These are phyloP conservation scores for Golubevia pallescens DNA, from an alignment of 1,284 basidiomycete species.

Conservation along the genomic window DNA sequence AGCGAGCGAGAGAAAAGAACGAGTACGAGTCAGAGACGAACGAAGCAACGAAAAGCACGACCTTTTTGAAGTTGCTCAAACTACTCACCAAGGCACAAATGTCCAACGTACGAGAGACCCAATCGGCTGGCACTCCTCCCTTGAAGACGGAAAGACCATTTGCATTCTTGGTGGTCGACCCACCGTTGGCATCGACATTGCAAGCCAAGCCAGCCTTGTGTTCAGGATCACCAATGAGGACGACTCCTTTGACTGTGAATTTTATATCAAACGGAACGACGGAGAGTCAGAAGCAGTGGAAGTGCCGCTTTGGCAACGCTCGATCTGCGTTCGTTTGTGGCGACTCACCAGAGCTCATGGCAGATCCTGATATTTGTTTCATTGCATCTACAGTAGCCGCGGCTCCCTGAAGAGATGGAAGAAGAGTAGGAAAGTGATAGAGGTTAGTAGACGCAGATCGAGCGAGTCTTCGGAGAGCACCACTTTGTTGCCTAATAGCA, in stretches of 20 bases:
- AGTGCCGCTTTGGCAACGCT: too few relatives aligned
- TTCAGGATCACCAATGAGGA: conserved; percentile 35
- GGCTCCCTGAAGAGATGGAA: conserved; percentile 26
- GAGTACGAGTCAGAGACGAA: conserved; percentile 1
- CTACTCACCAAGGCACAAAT: conserved; percentile 25
- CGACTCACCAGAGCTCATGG: too few relatives aligned
- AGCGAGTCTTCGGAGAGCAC: too few relatives aligned
- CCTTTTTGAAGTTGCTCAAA: background rate
- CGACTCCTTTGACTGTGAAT: conserved; percentile 39
- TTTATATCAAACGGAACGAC: too few relatives aligned
- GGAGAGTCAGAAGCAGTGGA: too few relatives aligned
- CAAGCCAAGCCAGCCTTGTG: conserved; percentile 27
- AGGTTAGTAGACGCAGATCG: too few relatives aligned
- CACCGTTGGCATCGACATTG: conserved; percentile 35
- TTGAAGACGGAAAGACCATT: conserved; percentile 8
- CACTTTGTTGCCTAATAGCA: too few relatives aligned
- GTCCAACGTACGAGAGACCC: conserved; percentile 28
- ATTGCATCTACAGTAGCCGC: conserved; percentile 35
- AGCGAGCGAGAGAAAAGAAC: background rate
- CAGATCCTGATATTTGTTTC: conserved; percentile 11
- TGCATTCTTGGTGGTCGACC: conserved; percentile 14
- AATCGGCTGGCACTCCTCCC: conserved; percentile 17
- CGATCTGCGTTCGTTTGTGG: too few relatives aligned
- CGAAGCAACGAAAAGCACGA: background rate
- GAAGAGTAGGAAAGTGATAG: too few relatives aligned